Percentiles rank a stretch among this genome's conserved stretches.
These are phyloP conservation scores for Annulohypoxylon moriforme DNA, from an alignment of 495 filamentous ascomycete species.

Conservation along the genomic window DNA sequence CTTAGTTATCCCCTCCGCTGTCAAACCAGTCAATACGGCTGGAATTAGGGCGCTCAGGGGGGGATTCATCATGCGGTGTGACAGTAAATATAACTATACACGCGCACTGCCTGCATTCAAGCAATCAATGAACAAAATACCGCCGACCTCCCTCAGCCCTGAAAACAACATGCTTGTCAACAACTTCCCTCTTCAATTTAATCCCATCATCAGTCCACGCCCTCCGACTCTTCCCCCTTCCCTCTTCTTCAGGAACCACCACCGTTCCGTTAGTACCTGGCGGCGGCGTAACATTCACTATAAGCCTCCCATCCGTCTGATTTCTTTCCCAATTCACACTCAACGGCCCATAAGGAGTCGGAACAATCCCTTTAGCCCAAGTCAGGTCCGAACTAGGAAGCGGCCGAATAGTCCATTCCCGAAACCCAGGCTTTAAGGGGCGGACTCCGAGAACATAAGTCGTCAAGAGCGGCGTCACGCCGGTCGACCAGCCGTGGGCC, in stretches of 20 bases:
- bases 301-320: constrained; percentile 33
- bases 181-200: neutral
- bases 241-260: constrained; percentile 28
- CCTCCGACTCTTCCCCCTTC: constrained; percentile 24
- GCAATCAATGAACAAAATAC: constrained; percentile 3
- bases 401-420: constrained; percentile 51
- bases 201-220: constrained; percentile 7
- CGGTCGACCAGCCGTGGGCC: constrained; percentile 58
- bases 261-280: constrained; percentile 41
- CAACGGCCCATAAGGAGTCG: constrained; percentile 53
- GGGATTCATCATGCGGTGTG: no score
- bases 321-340: constrained; percentile 51
- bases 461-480: constrained; percentile 51
- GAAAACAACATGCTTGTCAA: constrained; percentile 35
- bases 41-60: no score
- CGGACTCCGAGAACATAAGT: constrained; percentile 57
- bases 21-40: no score
- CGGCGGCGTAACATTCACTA: constrained; percentile 40
- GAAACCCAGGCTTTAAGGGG: constrained; percentile 54
- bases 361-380: constrained; percentile 57
- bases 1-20: no score
- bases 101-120: no score
- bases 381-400: constrained; percentile 45
- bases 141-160: constrained; percentile 12
- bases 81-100: no score